These are phyloP conservation scores for Phlebiopsis gigantea DNA, from an alignment of 768 basidiomycete genomes.

Conservation along the genomic window DNA sequence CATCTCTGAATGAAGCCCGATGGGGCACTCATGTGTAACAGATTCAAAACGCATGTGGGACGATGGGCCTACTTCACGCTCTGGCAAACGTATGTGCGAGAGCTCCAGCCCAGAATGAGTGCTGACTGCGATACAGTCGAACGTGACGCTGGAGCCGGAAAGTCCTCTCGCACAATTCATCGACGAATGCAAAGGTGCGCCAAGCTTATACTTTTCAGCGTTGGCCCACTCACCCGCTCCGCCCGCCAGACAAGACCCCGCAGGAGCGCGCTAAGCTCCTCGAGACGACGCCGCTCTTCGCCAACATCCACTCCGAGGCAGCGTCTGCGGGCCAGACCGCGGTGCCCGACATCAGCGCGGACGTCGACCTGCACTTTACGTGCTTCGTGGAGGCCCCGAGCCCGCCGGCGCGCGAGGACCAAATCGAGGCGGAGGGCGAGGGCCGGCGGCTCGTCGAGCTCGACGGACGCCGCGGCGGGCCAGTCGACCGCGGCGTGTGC, in stretches of 20 bases:
- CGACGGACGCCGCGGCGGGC: slow-evolving; percentile 73
- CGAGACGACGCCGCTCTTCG: slow-evolving; percentile 72
- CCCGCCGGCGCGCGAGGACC: slow-evolving; percentile 28
- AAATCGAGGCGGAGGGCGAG: slow-evolving; percentile 15
- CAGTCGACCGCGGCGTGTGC: slow-evolving; percentile 73
- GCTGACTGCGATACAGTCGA: slow-evolving; percentile 37
- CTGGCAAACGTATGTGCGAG: slow-evolving; percentile 62
- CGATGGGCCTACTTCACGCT: slow-evolving; percentile 81
- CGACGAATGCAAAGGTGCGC: slow-evolving; percentile 51
- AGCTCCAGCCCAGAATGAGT: background rate
- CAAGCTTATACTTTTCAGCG: background rate
- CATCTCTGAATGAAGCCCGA: no score
- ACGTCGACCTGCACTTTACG: slow-evolving; percentile 83
- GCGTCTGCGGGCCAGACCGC: slow-evolving; percentile 67
- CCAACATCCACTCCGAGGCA: slow-evolving; percentile 67
- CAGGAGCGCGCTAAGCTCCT: slow-evolving; percentile 71
- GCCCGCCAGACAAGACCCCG: slow-evolving; percentile 53
- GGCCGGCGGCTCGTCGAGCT: slow-evolving; percentile 66
- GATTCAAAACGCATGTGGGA: slow-evolving; percentile 45
- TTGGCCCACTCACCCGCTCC: background rate
- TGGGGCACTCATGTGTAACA: slow-evolving; percentile 8
- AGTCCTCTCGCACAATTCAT: slow-evolving; percentile 67
- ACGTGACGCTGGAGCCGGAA: slow-evolving; percentile 47
- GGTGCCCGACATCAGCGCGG: slow-evolving; percentile 48
- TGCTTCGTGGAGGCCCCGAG: slow-evolving; percentile 73